Evolutionary conservation across 306 rosid species (phyloP), one percentile per base, ranked within the genome.

Genomic region (Quercus parvula): DNA sequence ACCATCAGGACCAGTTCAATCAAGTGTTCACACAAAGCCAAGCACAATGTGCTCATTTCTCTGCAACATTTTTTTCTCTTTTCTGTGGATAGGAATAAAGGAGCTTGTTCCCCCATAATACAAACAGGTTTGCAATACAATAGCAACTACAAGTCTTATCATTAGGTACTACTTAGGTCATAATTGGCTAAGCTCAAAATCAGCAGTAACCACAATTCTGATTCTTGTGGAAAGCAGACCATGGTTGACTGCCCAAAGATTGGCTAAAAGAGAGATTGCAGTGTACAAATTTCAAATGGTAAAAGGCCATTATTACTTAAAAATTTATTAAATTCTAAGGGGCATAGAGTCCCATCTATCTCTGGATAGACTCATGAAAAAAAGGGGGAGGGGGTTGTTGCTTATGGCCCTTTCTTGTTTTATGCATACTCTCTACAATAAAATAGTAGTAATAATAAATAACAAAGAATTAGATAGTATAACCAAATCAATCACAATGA

Each of bases 141-240:
- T 4, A 44, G 51, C 51, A 44, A 44, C 51, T 7, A 44, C 51
- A 10, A 7, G 51, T 11, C 51, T 44, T 44, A 44, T 44, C 2
- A 10, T 44, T 44, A 11, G 51, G 51, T 68, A 14, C 74, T 25
- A 78, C 52, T 75, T 71, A 77, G 33, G 81, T 78, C 46, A 75
- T 25, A 64, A 59, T 27, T 44, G 51, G 51, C 51, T 44, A 44
- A 44, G 51, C 51, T 7, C 14, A 44, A 2, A 44, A 10, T 44
- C 51, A 44, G 51, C 51, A 7, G 51, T 44, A 44, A 44, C 13
- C 51, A 67, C 24, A 33, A 68, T 57, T 3, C 57, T n/a, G 8
- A 19, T 24, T 66, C 68, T 31, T 57, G 49, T 41, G 28, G 49
- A 27, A 7, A 19, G 25, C 44, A 68, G 25, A 61, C 71, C 33